Conservation (phyloP, 441 rosid genomes). For the Flueggea neowawraea region DNA sequence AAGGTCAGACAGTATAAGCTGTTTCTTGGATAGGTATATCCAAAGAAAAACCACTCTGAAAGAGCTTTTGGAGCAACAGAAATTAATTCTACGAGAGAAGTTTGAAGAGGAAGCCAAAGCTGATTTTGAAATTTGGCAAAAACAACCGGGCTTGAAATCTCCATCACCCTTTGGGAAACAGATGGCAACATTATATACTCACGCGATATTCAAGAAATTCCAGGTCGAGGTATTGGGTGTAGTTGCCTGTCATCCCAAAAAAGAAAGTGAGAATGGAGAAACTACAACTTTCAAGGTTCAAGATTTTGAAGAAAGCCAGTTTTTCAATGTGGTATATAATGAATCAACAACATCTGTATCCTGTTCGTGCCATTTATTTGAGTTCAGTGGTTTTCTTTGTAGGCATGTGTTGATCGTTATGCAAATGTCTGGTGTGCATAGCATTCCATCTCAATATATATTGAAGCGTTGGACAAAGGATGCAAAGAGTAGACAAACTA, state of each 20-base stretch:
- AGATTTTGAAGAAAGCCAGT: slow-evolving; percentile 44
- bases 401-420: slow-evolving; percentile 66
- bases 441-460: slow-evolving; percentile 51
- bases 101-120: slow-evolving; percentile 44
- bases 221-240: slow-evolving; percentile 59
- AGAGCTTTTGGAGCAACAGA: slow-evolving; percentile 48
- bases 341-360: slow-evolving; percentile 31
- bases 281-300: slow-evolving; percentile 34
- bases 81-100: slow-evolving; percentile 31
- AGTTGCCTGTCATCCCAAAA: slow-evolving; percentile 52
- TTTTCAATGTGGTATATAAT: slow-evolving; percentile 43
- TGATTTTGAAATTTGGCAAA: slow-evolving; percentile 35
- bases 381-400: slow-evolving; percentile 63
- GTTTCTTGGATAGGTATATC: slow-evolving; percentile 51
- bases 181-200: slow-evolving; percentile 45
- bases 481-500: slow-evolving; percentile 30
- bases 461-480: slow-evolving; percentile 65
- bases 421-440: slow-evolving; percentile 46
- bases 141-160: slow-evolving; percentile 41
- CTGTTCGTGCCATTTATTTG: slow-evolving; percentile 59
- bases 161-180: slow-evolving; percentile 54
- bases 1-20: slow-evolving; percentile 35
- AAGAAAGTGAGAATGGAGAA: slow-evolving; percentile 40
- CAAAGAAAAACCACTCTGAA: slow-evolving; percentile 37
- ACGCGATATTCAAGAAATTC: slow-evolving; percentile 55